Evolutionary conservation across 345 rosid species (phyloP), one percentile per base, ranked within the genome.

Genomic region (Balakata baccata): DNA sequence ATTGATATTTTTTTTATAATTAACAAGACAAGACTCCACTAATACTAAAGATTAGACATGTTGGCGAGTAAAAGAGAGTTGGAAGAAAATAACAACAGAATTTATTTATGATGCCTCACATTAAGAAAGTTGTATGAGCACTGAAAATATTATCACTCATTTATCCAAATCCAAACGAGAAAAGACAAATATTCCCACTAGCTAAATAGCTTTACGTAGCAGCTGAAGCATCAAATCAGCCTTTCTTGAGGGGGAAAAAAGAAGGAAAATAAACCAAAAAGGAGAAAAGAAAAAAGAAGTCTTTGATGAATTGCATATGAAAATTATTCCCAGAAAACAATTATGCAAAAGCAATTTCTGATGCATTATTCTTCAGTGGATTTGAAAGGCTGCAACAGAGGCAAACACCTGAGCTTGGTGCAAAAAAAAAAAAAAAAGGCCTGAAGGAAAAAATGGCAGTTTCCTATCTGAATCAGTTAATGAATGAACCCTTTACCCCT

Each of bases 181-280:
- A 43, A 43, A 3, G 47, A 43, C 9, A 13, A 17, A 57, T 12
- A 74, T 67, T 74, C 66, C 57, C 69, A 38, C 29, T 54, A 12
- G 39, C 46, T 20, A 41, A 51, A 22, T 62, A 7, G 10, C 68
- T 72, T 62, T n/a, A 7, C 34, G 41, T 64, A 11, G 57, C n/a
- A 65, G 41, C n/a, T 73, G 41, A 34, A 66, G 56, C 72, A 74
- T 45, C 71, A 29, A 57, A 29, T 70, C 66, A 67, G 11, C 72
- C 64, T n/a, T 64, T 51, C 16, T 1, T 29, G 34, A 29, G 34
- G 34, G 34, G 34, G 34, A 2, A 29, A 29, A 29, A 29, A 29
- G 34, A 1, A 29, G 34, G 34, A 29, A 29, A 29, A 29, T 29
- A 29, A 29, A 29, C 34, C 34, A 29, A 29, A 29, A 29, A 29